Base-by-base conservation (phyloP, 495 filamentous ascomycete species). In the Lasiosphaeria miniovina region DNA sequence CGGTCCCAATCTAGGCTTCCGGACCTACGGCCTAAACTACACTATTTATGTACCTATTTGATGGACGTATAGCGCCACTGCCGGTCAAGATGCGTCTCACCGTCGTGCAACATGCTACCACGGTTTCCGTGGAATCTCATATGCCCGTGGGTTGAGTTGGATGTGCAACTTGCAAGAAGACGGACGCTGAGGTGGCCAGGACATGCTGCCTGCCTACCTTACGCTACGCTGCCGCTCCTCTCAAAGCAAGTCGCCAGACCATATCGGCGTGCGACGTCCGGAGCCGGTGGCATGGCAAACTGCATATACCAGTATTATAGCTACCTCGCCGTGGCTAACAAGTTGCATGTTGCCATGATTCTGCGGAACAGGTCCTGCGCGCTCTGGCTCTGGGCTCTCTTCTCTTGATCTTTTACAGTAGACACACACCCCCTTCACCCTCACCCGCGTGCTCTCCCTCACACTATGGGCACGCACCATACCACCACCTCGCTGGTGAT, bases 81-180 rank as follows among this genome's bases (percentile, higher is more conserved):
- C 38, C 38, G 38, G 38, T 41, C 8, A 41, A 41, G 38, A 14
- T 41, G n/a, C 36, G 35, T 57, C 45, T 48, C 54, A 14, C 40
- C 24, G 43, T 31, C 40, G 9, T n/a, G 32, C 17, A 57, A 57
- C 17, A 41, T 41, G 38, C 38, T 14, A 41, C 38, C 8, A 14
- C 8, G 38, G 14, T 41, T 41, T 8, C 38, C 14, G 38, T 41
- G 38, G 8, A 9, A 41, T 41, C 38, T 41, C 14, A 14, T 14
- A 41, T 41, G 38, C 38, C 38, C 38, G 38, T 41, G 38, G 38
- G 8, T 46, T 46, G 7, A 41, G 38, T n/a, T 46, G 6, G 12
- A 46, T 11, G 43, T 7, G 11, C 43, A 5, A 9, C 38, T 14
- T 8, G 8, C 6, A 0, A 46, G 1, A 46, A n/a, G 11, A 46